Conservation (phyloP, 768 basidiomycete species). For the Kwoniella newhampshirensis region DNA sequence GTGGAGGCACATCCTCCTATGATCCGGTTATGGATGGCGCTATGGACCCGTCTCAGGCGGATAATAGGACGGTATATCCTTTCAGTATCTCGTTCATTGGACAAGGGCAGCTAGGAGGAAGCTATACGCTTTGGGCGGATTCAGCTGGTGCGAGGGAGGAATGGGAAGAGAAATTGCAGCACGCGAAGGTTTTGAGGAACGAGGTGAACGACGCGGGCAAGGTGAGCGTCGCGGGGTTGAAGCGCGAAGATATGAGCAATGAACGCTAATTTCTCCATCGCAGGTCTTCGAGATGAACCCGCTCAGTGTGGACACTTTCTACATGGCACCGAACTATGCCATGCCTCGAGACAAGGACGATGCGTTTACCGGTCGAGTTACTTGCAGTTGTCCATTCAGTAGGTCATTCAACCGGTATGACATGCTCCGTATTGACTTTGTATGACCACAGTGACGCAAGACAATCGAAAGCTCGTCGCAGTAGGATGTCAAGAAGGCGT, state of each 20-base stretch:
- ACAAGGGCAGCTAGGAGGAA: slow-evolving; percentile 68
- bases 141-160: slow-evolving; percentile 69
- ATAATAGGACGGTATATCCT: slow-evolving; percentile 78
- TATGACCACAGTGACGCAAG: slow-evolving; percentile 65
- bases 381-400: slow-evolving; percentile 93
- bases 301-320: slow-evolving; percentile 82
- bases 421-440: background rate
- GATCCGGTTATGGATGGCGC: slow-evolving; percentile 50
- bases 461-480: slow-evolving; percentile 81
- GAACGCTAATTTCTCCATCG: background rate
- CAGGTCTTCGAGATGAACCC: slow-evolving; percentile 86
- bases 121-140: slow-evolving; percentile 85
- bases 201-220: slow-evolving; percentile 91
- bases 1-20: slow-evolving; percentile 56
- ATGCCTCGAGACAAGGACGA: slow-evolving; percentile 61
- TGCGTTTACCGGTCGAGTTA: slow-evolving; percentile 64
- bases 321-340: slow-evolving; percentile 64
- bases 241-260: background rate
- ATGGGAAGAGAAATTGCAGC: slow-evolving; percentile 86
- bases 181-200: slow-evolving; percentile 78
- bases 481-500: slow-evolving; percentile 94
- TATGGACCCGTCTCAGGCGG: slow-evolving; percentile 44
- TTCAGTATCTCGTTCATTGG: slow-evolving; percentile 87
- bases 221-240: no score
- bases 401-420: slow-evolving; percentile 19